Percentiles rank a stretch among this genome's conserved stretches.
These are phyloP conservation scores for Hansenula lynferdii DNA, from an alignment of 1,139 yeast species.

Conservation along the genomic window DNA sequence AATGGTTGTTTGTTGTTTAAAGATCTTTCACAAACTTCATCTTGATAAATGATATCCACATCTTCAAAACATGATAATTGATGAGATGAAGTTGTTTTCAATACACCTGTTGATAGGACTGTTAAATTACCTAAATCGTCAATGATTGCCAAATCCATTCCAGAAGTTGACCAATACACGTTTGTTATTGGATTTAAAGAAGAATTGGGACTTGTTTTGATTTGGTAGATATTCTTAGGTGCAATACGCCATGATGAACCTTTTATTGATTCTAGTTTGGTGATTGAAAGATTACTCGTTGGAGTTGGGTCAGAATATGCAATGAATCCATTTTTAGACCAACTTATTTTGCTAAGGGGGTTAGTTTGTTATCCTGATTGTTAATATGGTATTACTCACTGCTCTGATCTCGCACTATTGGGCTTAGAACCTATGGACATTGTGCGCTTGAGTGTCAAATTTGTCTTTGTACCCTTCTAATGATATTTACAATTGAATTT, in stretches of 20 bases:
- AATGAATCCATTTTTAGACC: conserved; percentile 74
- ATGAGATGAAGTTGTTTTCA: conserved; percentile 12
- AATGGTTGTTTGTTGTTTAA: conserved; percentile 1
- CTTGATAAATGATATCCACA: conserved; percentile 30
- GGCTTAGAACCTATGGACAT: neutral
- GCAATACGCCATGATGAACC: conserved; percentile 68
- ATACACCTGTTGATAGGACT: conserved; percentile 23
- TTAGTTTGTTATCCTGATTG: neutral
- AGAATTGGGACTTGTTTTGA: conserved; percentile 25
- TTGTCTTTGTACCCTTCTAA: neutral
- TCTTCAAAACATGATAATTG: conserved; percentile 22
- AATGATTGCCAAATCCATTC: conserved; percentile 37
- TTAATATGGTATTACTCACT: neutral
- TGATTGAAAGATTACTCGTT: conserved; percentile 37
- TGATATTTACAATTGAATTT: no score
- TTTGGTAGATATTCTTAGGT: conserved; percentile 38
- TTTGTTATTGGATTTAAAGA: conserved; percentile 23
- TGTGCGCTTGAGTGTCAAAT: neutral
- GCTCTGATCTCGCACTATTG: neutral
- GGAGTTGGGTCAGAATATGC: conserved; percentile 39
- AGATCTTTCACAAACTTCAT: conserved; percentile 27
- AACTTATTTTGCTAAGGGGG: conserved; percentile 39
- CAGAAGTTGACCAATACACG: conserved; percentile 36
- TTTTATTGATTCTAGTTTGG: conserved; percentile 59
- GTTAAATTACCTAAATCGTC: conserved; percentile 34